These are phyloP conservation scores for Cryphonectria nitschkei DNA, from an alignment of 2,329 filamentous ascomycete genomes.

Conservation along the genomic window DNA sequence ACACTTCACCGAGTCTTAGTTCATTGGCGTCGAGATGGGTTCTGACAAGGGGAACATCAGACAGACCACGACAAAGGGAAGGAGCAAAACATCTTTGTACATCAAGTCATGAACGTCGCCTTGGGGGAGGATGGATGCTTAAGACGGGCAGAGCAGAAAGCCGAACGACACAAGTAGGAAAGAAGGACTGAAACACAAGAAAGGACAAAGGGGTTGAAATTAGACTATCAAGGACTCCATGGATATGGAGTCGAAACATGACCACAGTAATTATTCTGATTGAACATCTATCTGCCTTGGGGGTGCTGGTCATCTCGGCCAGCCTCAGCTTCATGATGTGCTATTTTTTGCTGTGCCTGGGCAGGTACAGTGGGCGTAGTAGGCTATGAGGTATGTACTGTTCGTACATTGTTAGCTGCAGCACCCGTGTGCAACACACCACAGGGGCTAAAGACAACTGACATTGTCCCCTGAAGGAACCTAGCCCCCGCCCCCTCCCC, in stretches of 20 bases:
- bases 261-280: slow-evolving; percentile 16
- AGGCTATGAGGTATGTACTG: not conserved
- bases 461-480: slow-evolving; percentile 17
- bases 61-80: not conserved
- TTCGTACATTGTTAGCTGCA: not conserved
- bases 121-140: not conserved
- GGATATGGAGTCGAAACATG: slow-evolving; percentile 13
- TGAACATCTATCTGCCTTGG: not conserved
- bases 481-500: not conserved
- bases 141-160: not conserved
- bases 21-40: not conserved
- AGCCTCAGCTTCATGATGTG: not conserved
- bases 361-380: not conserved
- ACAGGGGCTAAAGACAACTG: slow-evolving; percentile 17
- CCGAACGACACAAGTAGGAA: not conserved
- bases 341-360: not conserved
- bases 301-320: not conserved
- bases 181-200: slow-evolving; percentile 16
- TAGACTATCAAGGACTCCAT: slow-evolving; percentile 25
- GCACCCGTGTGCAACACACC: not conserved
- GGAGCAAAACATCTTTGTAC: not conserved
- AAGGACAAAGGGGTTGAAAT: slow-evolving; percentile 3
- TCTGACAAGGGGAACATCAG: not conserved
- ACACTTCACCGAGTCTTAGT: not conserved
- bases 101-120: not conserved